These are phyloP conservation scores for Alternaria metachromatica DNA, from an alignment of 2,329 filamentous ascomycete species.

Conservation along the genomic window DNA sequence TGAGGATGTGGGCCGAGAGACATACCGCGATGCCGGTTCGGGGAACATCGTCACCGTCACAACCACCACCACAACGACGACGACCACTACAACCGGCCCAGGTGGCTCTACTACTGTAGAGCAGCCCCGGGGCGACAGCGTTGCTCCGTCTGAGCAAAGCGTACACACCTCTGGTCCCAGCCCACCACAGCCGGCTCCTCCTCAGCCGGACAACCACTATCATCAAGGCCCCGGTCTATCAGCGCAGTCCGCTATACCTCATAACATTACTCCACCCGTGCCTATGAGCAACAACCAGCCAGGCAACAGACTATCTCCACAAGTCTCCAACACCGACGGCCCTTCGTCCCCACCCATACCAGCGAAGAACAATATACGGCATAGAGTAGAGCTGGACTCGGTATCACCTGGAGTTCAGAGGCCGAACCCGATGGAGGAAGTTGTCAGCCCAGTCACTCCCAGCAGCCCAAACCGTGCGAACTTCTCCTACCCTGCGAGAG, in stretches of 20 bases:
- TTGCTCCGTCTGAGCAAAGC: conserved; percentile 26
- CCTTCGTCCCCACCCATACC: conserved; percentile 42
- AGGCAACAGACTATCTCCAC: conserved; percentile 7
- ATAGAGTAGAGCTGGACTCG: conserved; percentile 44
- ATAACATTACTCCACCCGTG: conserved; percentile 10
- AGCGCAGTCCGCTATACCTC: conserved; percentile 20
- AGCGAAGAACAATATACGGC: conserved; percentile 44
- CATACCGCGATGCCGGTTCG: conserved; percentile 39
- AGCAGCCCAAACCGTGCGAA: conserved; percentile 39
- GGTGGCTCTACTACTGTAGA: conserved; percentile 44
- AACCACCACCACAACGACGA: conserved; percentile 47
- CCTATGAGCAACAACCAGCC: conserved; percentile 6
- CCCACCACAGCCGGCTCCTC: conserved; percentile 39
- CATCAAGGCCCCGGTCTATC: conserved; percentile 19
- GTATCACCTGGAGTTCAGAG: conserved; percentile 42
- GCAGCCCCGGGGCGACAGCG: conserved; percentile 28
- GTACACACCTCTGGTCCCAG: conserved; percentile 43
- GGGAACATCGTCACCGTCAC: conserved; percentile 45
- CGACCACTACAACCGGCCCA: conserved; percentile 44
- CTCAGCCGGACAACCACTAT: conserved; percentile 19
- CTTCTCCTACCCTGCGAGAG: conserved; percentile 45
- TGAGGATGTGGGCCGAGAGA: conserved; percentile 38
- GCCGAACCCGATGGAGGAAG: conserved; percentile 40
- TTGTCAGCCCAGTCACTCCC: conserved; percentile 34
- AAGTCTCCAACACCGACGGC: conserved; percentile 14